Base-by-base conservation (phyloP, 1,284 basidiomycete genomes). In the Ustilago xerochloae region DNA sequence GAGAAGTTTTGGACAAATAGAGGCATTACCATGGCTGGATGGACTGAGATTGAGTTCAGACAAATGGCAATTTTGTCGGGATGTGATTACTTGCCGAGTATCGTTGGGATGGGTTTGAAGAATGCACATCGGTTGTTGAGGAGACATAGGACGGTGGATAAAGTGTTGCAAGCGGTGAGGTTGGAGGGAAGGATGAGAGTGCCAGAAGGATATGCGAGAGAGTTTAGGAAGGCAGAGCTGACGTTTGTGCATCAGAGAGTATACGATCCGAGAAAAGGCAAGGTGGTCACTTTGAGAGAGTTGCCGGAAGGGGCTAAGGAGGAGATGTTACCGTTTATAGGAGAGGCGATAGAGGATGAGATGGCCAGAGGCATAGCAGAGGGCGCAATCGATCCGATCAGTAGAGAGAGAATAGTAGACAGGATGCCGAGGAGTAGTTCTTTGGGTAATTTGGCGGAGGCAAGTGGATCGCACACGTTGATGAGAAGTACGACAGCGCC, bases 1-100 rank as follows among this genome's bases (percentile, higher is more conserved):
- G 87, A 88, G 28, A 89, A 92, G 74, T 92, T 98, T 78, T 90
- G 90, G 16, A 88, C 88, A 24, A 89, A 94, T 50, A 87, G 88
- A 15, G 90, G 90, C 35, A 89, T 94, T 74, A 91, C 92, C 12
- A 89, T 99, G 65, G 86, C 90, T 38, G 92, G 93, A 16, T 99
- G 96, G 95, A 90, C 91, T 10, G 91, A 94, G 78, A 86, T 87
- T 6, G 92, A 97, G 84, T 97, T 99, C 83, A 89, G 97, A 24
- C 88, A 91, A 35, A 97, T 97, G 94, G 92, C 95, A 22, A 98
- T 99, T 83, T 88, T 99, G 39, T 93, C 93, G 60, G 97, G 97
- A 3, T 99, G 97, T 84, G 97, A 99, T 85, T 99, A 99, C 84
- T 89, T 84, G 32, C 77, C 77, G 6, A 86, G 78, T 72, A 85